Percentiles rank a stretch among this genome's conserved stretches.
Evolutionary conservation across 768 basidiomycete genomes (phyloP).

Genomic region (Boletus rubropictus): DNA sequence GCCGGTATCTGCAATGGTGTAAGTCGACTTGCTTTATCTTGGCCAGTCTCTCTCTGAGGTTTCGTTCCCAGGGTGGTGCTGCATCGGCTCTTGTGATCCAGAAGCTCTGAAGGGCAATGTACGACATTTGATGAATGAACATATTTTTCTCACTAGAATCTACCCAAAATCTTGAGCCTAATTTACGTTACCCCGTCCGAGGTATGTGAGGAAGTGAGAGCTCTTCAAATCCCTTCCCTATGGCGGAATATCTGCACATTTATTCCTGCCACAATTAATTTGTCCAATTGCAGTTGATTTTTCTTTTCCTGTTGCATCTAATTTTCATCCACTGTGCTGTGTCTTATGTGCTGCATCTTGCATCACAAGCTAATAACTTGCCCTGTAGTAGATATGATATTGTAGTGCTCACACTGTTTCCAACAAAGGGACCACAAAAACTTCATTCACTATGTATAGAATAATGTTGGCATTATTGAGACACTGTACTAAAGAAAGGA

Average conservation of each 20-base stretch:
- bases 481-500: too few relatives aligned
- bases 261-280: too few relatives aligned
- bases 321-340: too few relatives aligned
- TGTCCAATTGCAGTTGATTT: too few relatives aligned
- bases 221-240: neutral
- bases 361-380: too few relatives aligned
- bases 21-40: conserved; percentile 31
- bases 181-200: conserved; percentile 4
- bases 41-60: conserved; percentile 15
- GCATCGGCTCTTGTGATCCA: conserved; percentile 89
- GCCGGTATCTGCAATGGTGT: conserved; percentile 98
- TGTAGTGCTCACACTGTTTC: too few relatives aligned
- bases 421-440: too few relatives aligned
- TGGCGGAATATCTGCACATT: conserved; percentile 9
- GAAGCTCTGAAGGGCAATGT: conserved; percentile 52
- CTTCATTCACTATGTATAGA: too few relatives aligned
- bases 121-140: conserved; percentile 17
- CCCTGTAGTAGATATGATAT: too few relatives aligned
- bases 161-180: neutral
- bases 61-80: conserved; percentile 68
- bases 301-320: too few relatives aligned
- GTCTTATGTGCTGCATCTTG: too few relatives aligned
- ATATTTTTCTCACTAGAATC: conserved; percentile 7
- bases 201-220: conserved; percentile 14
- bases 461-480: too few relatives aligned